A percentile compares a stretch with the other conserved stretches of the same genome.
Conservation (phyloP, 176 grass and related monocot species). For the Hordeum marinum region DNA sequence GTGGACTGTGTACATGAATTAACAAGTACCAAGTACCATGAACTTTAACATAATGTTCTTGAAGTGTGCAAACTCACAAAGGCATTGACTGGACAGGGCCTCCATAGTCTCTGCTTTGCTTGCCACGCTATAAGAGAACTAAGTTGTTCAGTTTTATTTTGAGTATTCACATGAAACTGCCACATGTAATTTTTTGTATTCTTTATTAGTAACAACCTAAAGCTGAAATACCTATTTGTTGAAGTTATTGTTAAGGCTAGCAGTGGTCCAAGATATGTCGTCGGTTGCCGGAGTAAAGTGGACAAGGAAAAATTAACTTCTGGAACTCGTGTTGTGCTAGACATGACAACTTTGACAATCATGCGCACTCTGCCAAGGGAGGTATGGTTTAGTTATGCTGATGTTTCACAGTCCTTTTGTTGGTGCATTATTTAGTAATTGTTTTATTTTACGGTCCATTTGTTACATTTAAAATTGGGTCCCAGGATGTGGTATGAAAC, state of each 20-base stretch:
- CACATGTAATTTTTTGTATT: background rate
- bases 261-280: constrained; percentile 95
- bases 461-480: background rate
- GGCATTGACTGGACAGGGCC: background rate
- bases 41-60: background rate
- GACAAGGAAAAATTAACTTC: constrained; percentile 97
- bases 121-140: background rate
- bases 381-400: constrained; percentile 29
- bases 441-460: background rate
- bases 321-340: constrained; percentile 95
- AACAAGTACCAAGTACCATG: background rate
- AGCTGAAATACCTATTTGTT: constrained; percentile 22
- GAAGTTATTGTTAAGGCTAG: constrained; percentile 98
- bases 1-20: background rate
- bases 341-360: constrained; percentile 99
- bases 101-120: background rate
- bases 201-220: constrained; percentile 11
- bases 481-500: background rate
- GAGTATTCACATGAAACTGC: background rate
- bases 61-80: background rate
- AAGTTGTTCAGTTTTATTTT: background rate
- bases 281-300: constrained; percentile 98
- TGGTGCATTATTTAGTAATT: background rate
- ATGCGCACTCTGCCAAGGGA: constrained; percentile 96
- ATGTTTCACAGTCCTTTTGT: background rate